These are phyloP conservation scores for Helotiales sp. DNA, from an alignment of 2,329 filamentous ascomycete genomes.

Conservation along the genomic window DNA sequence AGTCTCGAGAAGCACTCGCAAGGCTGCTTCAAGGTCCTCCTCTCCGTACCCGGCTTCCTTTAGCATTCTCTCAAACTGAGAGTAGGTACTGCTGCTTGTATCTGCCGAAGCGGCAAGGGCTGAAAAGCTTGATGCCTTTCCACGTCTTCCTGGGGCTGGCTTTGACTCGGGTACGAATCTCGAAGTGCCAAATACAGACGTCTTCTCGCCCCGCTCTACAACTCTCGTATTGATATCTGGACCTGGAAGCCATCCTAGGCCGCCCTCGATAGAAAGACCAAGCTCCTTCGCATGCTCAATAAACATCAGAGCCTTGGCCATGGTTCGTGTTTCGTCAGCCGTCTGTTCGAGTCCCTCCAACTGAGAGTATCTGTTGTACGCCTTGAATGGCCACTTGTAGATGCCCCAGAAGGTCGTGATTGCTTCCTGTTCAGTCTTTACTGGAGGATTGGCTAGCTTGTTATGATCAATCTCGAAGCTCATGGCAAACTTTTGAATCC, in stretches of 20 bases:
- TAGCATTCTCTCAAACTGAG: conserved; percentile 25
- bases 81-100: conserved; percentile 1
- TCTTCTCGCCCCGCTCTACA: conserved; percentile 37
- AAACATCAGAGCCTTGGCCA: conserved; percentile 60
- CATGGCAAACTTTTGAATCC: conserved; percentile 65
- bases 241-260: conserved; percentile 65
- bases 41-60: conserved; percentile 29
- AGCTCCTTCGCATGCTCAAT: conserved; percentile 59
- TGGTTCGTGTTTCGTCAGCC: conserved; percentile 61
- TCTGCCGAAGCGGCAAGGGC: neutral
- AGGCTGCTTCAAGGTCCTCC: conserved; percentile 17
- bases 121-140: conserved; percentile 20
- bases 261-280: conserved; percentile 66
- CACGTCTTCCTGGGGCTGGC: neutral
- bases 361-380: conserved; percentile 59
- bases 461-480: conserved; percentile 66
- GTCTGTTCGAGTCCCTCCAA: conserved; percentile 61
- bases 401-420: conserved; percentile 62
- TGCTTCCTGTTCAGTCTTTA: conserved; percentile 55
- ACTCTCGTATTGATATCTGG: conserved; percentile 55
- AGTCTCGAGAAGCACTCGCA: conserved; percentile 24
- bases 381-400: conserved; percentile 62
- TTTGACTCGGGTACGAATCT: conserved; percentile 37
- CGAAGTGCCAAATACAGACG: conserved; percentile 47
- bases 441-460: conserved; percentile 48